Base-by-base conservation (phyloP, 139 green algal genomes). In the Eudorina sp. region DNA sequence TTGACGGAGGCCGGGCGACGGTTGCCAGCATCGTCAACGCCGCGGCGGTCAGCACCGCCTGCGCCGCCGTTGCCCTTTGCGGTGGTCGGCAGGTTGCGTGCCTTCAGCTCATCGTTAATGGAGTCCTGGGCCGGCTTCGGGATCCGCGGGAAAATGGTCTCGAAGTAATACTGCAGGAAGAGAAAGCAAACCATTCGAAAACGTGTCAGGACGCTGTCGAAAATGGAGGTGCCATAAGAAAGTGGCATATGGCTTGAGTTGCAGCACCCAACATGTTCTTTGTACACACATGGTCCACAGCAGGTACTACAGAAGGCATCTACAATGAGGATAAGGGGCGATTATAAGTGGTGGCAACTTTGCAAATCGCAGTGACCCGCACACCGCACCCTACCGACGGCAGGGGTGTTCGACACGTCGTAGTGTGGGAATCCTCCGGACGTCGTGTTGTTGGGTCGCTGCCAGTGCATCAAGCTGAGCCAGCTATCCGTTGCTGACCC, bases 61-160 rank as follows among this genome's bases (percentile, higher is more conserved):
- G 89, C 91, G 21, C 97, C 96, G 7, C 88, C 97, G 76, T 98
- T 98, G 86, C 97, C 96, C 51, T 96, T 86, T 43, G 94, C 90
- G 25, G 92, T 91, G 21, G 91, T 95, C 7, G 97, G 95, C 90
- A 99, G 91, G 19, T 93, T 93, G 74, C 93, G 85, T 3, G 83
- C 58, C 31, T 92, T 90, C 13, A 99, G 93, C 43, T 95, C 92
- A 14, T 83, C 90, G 4, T 91, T 83, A 41, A 98, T 96, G 41
- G 94, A 87, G 80, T 98, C 96, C 31, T 92, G 82, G 9, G 98
- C 95, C 55, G 94, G 93, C 93, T 98, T 98, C 46, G 97, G 97
- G 36, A 99, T 97, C 58, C 97, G 94, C 19, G 97, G 97, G 85
- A 99, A 98, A 84, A 99, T 97, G 38, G 97, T 99, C 92, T 99